These are phyloP conservation scores for Aspergillus sclerotiicarbonarius DNA, from an alignment of 495 filamentous ascomycete species.

Conservation along the genomic window DNA sequence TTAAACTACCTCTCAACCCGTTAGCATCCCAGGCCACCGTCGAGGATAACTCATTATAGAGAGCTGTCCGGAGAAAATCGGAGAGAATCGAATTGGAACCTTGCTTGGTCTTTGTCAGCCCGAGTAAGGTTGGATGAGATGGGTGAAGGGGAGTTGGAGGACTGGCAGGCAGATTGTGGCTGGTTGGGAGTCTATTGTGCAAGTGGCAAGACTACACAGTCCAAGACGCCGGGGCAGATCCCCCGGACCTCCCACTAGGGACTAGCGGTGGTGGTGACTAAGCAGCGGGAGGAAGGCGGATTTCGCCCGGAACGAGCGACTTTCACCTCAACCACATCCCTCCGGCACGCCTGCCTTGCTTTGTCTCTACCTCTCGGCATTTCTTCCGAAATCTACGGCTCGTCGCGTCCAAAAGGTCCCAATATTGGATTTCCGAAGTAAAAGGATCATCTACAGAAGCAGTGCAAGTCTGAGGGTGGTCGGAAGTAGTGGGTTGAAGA, in stretches of 20 bases:
- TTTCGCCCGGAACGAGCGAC: conserved; percentile 43
- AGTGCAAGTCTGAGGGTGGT: conserved; percentile 9
- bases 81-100: no score
- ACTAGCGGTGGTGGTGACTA: conserved; percentile 34
- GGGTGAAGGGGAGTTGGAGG: no score
- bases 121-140: no score
- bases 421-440: conserved; percentile 3
- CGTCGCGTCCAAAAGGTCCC: neutral
- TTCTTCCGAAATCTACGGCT: neutral
- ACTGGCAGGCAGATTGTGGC: no score
- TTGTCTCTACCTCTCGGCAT: conserved; percentile 8
- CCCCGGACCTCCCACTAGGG: conserved; percentile 8
- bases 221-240: neutral
- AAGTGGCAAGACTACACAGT: no score
- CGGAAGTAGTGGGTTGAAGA: conserved; percentile 15
- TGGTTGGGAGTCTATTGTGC: no score
- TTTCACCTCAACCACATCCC: conserved; percentile 43
- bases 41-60: no score
- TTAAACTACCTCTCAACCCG: no score
- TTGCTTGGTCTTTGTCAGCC: no score
- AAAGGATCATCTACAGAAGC: conserved; percentile 14
- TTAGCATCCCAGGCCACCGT: no score
- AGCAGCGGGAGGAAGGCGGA: conserved; percentile 35
- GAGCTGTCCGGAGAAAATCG: no score
- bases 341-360: conserved; percentile 24